Evolutionary conservation across 345 rosid genomes (phyloP).

Genomic region (Erysimum cheiranthoides): DNA sequence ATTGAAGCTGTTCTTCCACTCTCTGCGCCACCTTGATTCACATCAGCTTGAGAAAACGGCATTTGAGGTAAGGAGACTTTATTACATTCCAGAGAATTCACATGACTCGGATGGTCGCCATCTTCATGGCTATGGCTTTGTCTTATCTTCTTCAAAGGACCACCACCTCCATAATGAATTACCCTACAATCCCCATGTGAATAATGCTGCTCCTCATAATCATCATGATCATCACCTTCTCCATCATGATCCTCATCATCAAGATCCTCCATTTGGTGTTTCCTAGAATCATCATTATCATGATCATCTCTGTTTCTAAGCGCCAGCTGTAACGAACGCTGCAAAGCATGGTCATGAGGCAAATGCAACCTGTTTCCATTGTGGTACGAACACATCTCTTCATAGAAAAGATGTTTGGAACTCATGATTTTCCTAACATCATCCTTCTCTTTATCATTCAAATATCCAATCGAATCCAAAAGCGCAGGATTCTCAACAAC

Average conservation of each 20-base stretch:
- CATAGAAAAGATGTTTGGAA: conserved; percentile 91
- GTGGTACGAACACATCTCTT: conserved; percentile 97
- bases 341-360: conserved; percentile 88
- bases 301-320: conserved; percentile 78
- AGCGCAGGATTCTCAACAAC: conserved; percentile 91
- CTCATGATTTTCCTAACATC: conserved; percentile 84
- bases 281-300: conserved; percentile 64
- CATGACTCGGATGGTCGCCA: conserved; percentile 50
- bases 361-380: conserved; percentile 84
- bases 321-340: conserved; percentile 74
- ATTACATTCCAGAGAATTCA: conserved; percentile 31
- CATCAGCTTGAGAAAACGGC: conserved; percentile 56
- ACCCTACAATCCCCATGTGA: conserved; percentile 56
- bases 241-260: conserved; percentile 80
- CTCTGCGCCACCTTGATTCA: conserved; percentile 58
- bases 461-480: conserved; percentile 70
- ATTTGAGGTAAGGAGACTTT: conserved; percentile 45
- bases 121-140: conserved; percentile 62
- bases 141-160: conserved; percentile 67
- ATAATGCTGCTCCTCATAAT: conserved; percentile 61
- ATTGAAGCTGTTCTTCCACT: conserved; percentile 52
- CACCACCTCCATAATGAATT: conserved; percentile 52
- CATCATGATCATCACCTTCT: conserved; percentile 79
- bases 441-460: conserved; percentile 80
- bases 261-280: conserved; percentile 64